Evolutionary conservation across 225 moss, liverwort and hornwort species (phyloP).

Genomic region (Neckera pumila): DNA sequence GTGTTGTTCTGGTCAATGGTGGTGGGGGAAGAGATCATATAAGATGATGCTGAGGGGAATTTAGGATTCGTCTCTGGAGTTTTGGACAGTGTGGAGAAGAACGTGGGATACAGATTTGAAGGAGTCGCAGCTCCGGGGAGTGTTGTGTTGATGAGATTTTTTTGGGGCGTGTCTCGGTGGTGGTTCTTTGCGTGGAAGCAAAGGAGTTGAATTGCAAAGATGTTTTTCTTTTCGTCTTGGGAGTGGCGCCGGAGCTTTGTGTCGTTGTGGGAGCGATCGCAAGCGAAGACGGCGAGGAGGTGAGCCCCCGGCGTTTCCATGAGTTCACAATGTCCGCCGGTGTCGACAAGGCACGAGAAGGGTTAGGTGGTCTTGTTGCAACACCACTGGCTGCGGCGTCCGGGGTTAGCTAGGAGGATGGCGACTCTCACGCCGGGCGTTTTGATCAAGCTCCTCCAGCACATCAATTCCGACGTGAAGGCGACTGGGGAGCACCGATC

Average conservation of each 20-base stretch:
- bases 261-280: background rate
- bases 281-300: background rate
- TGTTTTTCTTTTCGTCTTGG: background rate
- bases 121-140: background rate
- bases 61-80: background rate
- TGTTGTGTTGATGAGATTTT: background rate
- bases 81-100: background rate
- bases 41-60: background rate
- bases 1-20: background rate
- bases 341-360: slow-evolving; percentile 5
- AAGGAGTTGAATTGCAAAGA: background rate
- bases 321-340: slow-evolving; percentile 7
- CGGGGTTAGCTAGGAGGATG: background rate
- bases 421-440: slow-evolving; percentile 40
- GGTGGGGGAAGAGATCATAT: background rate
- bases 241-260: background rate
- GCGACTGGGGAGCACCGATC: slow-evolving; percentile 46
- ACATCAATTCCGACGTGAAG: slow-evolving; percentile 41
- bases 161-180: background rate
- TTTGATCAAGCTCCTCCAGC: slow-evolving; percentile 36
- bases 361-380: background rate
- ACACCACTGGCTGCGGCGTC: background rate
- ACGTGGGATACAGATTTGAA: background rate
- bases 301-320: background rate
- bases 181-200: background rate